Evolutionary conservation across 2,329 filamentous ascomycete genomes (phyloP), one percentile per base, ranked within the genome.

Genomic region (Cercospora berteroae): DNA sequence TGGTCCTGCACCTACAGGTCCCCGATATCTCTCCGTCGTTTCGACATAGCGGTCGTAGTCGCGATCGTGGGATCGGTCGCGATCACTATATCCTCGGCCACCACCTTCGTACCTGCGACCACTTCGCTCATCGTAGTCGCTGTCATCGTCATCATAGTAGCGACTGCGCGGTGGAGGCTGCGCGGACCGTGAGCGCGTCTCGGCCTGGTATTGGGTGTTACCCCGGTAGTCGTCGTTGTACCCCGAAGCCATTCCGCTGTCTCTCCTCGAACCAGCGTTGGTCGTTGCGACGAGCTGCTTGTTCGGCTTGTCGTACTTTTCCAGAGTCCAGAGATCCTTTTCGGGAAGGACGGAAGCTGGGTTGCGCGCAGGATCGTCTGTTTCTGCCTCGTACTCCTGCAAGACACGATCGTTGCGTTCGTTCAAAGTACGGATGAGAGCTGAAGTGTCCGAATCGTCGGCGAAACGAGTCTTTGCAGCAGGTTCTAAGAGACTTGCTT

Each of bases 71-170:
- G 66, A 63, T 23, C 64, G 67, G 57, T 74, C 69, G 48, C 61
- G 61, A 61, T 75, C 73, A 25, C 74, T 72, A 48, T 75, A 75
- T 56, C 75, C 72, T 60, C 73, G 66, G 29, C 69, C 71, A 57
- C 67, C 52, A 27, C 66, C 60, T 36, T 67, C 67, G 65, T 73
- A 67, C 31, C 72, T 57, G 57, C 71, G 59, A 31, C 73, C 72
- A 42, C 65, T 69, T 18, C 74, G 74, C 65, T 77, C 76, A 42
- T 76, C 74, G 57, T 76, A 75, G 67, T 76, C 75, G 68, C 74
- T 76, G 44, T 74, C 74, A 16, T 72, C 73, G 52, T 73, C 72
- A 57, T 74, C 70, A 65, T 77, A 75, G 67, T 74, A 74, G 44
- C 70, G 63, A 44, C 66, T 69, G 20, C 70, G 63, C 16, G 74